These are phyloP conservation scores for Nemania sp. DNA, from an alignment of 2,329 filamentous ascomycete genomes.

Conservation along the genomic window DNA sequence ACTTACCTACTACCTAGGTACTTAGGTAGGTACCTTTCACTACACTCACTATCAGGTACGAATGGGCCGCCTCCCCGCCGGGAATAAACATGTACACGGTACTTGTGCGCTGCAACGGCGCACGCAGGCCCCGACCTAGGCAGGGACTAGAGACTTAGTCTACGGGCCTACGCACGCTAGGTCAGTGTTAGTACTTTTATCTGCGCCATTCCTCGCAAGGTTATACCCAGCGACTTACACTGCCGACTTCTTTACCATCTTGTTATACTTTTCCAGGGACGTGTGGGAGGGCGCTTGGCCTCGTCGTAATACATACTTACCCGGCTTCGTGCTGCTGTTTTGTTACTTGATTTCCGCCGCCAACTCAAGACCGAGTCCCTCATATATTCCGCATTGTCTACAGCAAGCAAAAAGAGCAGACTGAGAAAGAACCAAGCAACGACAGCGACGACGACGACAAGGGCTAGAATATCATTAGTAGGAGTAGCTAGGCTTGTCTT, in stretches of 20 bases:
- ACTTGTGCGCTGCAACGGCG: background rate
- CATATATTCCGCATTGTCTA: background rate
- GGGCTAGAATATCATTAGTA: too few relatives aligned
- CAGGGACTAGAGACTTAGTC: too few relatives aligned
- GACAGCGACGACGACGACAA: background rate
- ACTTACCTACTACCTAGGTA: background rate
- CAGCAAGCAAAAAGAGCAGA: background rate
- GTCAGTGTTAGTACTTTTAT: too few relatives aligned
- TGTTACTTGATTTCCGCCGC: too few relatives aligned
- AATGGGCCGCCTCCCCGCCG: too few relatives aligned
- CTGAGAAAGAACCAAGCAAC: background rate
- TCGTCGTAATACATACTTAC: slow-evolving; percentile 3
- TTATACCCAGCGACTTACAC: slow-evolving; percentile 13
- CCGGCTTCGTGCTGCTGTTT: too few relatives aligned
- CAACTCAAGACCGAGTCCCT: too few relatives aligned
- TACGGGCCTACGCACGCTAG: too few relatives aligned
- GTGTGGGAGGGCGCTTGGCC: slow-evolving; percentile 7
- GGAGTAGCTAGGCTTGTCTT: background rate
- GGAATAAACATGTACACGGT: slow-evolving; percentile 19
- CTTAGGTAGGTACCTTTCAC: too few relatives aligned
- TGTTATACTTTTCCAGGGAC: slow-evolving; percentile 7
- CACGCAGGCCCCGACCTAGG: too few relatives aligned
- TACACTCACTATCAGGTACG: too few relatives aligned
- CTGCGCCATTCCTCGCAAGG: slow-evolving; percentile 27
- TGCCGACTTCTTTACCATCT: slow-evolving; percentile 19